phyloP scores from a whole-genome alignment of 495 filamentous ascomycete species.

The Penicillium paradoxum region DNA sequence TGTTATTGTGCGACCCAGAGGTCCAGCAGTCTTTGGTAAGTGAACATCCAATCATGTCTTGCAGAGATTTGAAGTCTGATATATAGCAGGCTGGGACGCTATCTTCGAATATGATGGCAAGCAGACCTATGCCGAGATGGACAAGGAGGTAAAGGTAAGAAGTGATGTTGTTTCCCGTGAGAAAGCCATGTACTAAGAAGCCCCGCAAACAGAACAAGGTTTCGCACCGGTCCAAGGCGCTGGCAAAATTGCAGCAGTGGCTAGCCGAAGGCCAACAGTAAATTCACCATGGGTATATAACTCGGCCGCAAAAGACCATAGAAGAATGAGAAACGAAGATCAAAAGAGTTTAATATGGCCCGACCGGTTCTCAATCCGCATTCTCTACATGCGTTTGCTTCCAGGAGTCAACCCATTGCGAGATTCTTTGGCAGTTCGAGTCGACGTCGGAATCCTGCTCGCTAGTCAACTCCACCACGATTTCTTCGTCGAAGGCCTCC shows the following conservation, averaged over 20 bases:
- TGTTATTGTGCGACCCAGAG: slow-evolving; percentile 41
- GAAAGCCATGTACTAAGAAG: slow-evolving; percentile 2
- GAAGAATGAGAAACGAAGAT: slow-evolving; percentile 4
- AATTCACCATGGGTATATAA: slow-evolving; percentile 15
- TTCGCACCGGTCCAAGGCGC: slow-evolving; percentile 81
- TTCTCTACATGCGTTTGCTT: slow-evolving; percentile 51
- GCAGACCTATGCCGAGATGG: slow-evolving; percentile 94
- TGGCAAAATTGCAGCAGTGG: slow-evolving; percentile 82
- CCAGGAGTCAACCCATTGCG: slow-evolving; percentile 78
- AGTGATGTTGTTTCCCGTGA: background rate
- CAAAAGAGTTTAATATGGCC: background rate
- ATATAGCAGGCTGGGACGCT: slow-evolving; percentile 76
- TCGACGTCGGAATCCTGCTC: slow-evolving; percentile 79
- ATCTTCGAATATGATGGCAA: slow-evolving; percentile 92
- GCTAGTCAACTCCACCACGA: slow-evolving; percentile 86
- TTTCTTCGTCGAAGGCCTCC: slow-evolving; percentile 80
- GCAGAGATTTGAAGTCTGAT: background rate
- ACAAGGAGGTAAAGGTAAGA: slow-evolving; percentile 67
- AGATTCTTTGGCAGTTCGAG: slow-evolving; percentile 76
- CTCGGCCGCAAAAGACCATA: slow-evolving; percentile 5
- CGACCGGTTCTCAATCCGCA: slow-evolving; percentile 11
- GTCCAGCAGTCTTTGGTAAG: slow-evolving; percentile 79
- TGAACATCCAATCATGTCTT: slow-evolving; percentile 10
- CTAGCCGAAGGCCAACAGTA: slow-evolving; percentile 49
- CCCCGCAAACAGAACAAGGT: slow-evolving; percentile 62